Evolutionary conservation across 768 basidiomycete genomes (phyloP).

Genomic region (Botryobasidium botryosum): DNA sequence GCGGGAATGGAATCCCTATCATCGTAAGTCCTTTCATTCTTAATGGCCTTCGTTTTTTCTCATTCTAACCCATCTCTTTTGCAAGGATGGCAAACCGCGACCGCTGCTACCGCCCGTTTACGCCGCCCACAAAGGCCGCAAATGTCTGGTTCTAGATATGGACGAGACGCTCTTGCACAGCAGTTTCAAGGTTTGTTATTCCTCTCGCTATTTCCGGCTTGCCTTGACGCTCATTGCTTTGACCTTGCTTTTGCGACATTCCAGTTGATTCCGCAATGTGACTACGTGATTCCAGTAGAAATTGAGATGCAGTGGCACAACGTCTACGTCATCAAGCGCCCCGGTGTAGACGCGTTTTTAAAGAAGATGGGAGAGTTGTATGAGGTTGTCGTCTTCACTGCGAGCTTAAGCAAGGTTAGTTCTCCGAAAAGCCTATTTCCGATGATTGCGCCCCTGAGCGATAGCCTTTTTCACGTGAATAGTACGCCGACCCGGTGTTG

Average conservation of each 20-base stretch:
- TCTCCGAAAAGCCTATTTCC: neutral
- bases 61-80: slow-evolving; percentile 2
- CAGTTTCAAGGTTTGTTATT: slow-evolving; percentile 77
- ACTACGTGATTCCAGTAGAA: slow-evolving; percentile 97
- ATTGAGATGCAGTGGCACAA: slow-evolving; percentile 98
- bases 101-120: slow-evolving; percentile 79
- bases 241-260: neutral
- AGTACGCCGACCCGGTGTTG: slow-evolving; percentile 98
- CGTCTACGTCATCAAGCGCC: slow-evolving; percentile 96
- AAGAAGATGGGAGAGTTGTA: slow-evolving; percentile 98
- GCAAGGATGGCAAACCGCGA: slow-evolving; percentile 67
- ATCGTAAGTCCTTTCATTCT: slow-evolving; percentile 40
- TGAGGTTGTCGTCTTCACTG: slow-evolving; percentile 96
- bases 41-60: slow-evolving; percentile 3
- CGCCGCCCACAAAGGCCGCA: slow-evolving; percentile 67
- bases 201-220: neutral
- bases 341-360: slow-evolving; percentile 92
- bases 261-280: slow-evolving; percentile 84
- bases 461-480: slow-evolving; percentile 9
- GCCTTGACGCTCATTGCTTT: neutral
- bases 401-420: slow-evolving; percentile 86
- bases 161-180: slow-evolving; percentile 96
- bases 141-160: slow-evolving; percentile 91
- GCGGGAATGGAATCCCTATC: slow-evolving; percentile 88
- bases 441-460: slow-evolving; percentile 7